Percentiles rank a stretch among this genome's conserved stretches.
phyloP scores from a whole-genome alignment of 2,329 filamentous ascomycete species.

The Ambrosiella beaveri region DNA sequence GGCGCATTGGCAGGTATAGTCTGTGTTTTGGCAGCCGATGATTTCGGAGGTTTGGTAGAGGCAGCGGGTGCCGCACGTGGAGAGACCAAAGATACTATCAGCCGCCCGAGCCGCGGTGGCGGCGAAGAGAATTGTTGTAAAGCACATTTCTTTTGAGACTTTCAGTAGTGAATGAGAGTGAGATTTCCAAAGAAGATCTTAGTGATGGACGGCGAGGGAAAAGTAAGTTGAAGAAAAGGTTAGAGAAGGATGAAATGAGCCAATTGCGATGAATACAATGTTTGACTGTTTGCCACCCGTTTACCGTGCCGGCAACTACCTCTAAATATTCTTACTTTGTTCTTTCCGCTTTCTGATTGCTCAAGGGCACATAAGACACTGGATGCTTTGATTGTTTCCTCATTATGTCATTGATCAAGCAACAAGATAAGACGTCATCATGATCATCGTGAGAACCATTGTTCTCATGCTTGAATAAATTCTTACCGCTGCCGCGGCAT shows the following conservation, averaged over 20 bases:
- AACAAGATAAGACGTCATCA: too few species aligned
- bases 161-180: background rate
- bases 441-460: too few species aligned
- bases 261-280: too few species aligned
- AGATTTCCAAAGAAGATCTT: background rate
- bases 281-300: too few species aligned
- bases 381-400: background rate
- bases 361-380: background rate
- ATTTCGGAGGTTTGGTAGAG: slow-evolving; percentile 10
- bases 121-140: background rate
- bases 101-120: background rate
- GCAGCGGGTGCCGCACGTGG: slow-evolving; percentile 11
- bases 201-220: background rate
- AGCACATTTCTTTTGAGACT: background rate
- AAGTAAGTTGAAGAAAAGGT: too few species aligned
- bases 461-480: too few species aligned
- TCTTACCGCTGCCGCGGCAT: too few species aligned
- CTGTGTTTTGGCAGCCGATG: slow-evolving; percentile 7
- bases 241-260: too few species aligned
- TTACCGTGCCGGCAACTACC: background rate
- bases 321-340: background rate
- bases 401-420: background rate
- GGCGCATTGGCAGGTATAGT: slow-evolving; percentile 10
- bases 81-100: slow-evolving; percentile 7
- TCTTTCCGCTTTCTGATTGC: background rate